Evolutionary conservation across 805 yeast genomes (phyloP).

Genomic region (Candida sonorensis): DNA sequence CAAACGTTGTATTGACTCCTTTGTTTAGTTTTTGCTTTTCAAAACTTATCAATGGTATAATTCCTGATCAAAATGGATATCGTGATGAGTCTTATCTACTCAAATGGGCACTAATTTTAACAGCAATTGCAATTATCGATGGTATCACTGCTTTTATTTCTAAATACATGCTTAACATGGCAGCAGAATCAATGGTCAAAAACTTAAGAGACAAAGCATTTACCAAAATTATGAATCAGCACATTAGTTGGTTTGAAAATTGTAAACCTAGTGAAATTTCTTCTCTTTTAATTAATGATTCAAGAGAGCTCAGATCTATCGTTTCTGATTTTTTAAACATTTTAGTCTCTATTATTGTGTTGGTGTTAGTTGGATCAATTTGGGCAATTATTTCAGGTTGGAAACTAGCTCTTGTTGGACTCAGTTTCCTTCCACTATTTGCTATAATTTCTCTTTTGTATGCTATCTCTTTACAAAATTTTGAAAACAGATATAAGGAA

Average conservation of each 20-base stretch:
- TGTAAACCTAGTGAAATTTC: constrained; percentile 46
- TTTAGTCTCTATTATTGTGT: constrained; percentile 42
- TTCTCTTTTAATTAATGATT: constrained; percentile 71
- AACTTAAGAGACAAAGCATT: constrained; percentile 45
- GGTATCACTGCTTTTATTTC: constrained; percentile 51
- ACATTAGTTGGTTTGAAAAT: constrained; percentile 44
- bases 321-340: constrained; percentile 58
- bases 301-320: constrained; percentile 66
- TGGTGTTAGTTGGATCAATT: constrained; percentile 52
- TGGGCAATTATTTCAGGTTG: constrained; percentile 84
- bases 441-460: constrained; percentile 43
- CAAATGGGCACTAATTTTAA: constrained; percentile 65
- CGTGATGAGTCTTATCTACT: constrained; percentile 25
- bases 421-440: constrained; percentile 67
- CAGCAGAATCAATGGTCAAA: constrained; percentile 65
- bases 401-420: constrained; percentile 79
- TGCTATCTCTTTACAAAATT: constrained; percentile 41
- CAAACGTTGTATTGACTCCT: constrained; percentile 65
- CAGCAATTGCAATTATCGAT: constrained; percentile 56
- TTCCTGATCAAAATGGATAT: constrained; percentile 35
- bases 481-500: constrained; percentile 57
- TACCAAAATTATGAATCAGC: constrained; percentile 41
- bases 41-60: constrained; percentile 55
- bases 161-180: constrained; percentile 41
- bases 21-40: constrained; percentile 75